Evolutionary conservation across 2,329 filamentous ascomycete species (phyloP).

Genomic region (Talaromyces pinophilus): DNA sequence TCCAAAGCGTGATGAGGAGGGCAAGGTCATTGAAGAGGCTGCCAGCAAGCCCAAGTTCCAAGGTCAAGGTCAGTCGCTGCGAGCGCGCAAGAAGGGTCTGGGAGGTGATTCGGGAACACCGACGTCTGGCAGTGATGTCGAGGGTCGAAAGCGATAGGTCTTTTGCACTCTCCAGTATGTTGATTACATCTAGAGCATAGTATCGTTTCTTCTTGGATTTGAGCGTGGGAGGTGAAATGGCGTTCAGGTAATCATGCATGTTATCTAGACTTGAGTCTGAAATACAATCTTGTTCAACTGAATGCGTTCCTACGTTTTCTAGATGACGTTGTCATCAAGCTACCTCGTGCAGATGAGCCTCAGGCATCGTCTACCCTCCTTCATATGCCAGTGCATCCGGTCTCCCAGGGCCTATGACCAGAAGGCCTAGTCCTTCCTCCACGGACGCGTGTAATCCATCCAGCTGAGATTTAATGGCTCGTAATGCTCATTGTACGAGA

Average conservation of each 20-base stretch:
- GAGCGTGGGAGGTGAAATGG: conserved; percentile 21
- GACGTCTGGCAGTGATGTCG: conserved; percentile 27
- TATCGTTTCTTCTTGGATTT: conserved; percentile 6
- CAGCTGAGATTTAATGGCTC: background rate
- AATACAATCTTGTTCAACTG: background rate
- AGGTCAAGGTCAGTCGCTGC: conserved; percentile 79
- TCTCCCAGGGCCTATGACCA: background rate
- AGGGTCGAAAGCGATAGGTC: conserved; percentile 17
- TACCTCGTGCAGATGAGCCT: background rate
- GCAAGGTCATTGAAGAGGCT: conserved; percentile 60
- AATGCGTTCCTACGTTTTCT: background rate
- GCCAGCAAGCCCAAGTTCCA: conserved; percentile 68
- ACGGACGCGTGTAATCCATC: background rate
- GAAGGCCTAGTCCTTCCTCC: background rate
- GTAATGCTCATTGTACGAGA: background rate
- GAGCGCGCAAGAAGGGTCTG: conserved; percentile 68
- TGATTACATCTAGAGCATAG: background rate
- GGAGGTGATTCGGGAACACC: conserved; percentile 38
- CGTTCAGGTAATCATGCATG: conserved; percentile 12
- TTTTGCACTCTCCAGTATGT: background rate
- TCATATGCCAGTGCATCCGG: background rate
- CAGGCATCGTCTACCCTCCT: background rate
- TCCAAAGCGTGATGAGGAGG: conserved; percentile 71
- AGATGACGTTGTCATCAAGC: background rate
- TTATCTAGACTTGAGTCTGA: conserved; percentile 1